Evolutionary conservation across 176 grass and related monocot genomes (phyloP).

Genomic region (Puccinellia tenuiflora): DNA sequence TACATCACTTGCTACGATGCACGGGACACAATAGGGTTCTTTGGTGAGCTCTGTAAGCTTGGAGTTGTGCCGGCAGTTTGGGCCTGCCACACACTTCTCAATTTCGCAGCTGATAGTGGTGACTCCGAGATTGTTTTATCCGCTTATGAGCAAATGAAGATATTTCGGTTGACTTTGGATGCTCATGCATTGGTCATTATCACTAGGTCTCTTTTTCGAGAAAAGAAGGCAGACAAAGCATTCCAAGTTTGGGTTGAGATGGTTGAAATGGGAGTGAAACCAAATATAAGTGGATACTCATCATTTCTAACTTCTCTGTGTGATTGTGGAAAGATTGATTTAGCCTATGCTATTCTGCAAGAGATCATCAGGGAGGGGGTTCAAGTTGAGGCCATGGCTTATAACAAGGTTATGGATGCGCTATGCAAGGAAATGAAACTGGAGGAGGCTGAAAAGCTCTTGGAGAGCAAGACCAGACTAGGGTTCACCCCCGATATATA

Average conservation of each 20-base stretch:
- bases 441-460: slow-evolving; percentile 62
- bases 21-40: slow-evolving; percentile 26
- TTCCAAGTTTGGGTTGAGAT: slow-evolving; percentile 43
- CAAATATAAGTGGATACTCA: slow-evolving; percentile 35
- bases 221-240: slow-evolving; percentile 40
- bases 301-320: slow-evolving; percentile 55
- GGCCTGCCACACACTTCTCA: slow-evolving; percentile 55
- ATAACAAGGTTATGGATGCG: slow-evolving; percentile 68
- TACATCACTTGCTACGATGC: slow-evolving; percentile 18
- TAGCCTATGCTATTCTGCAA: slow-evolving; percentile 44
- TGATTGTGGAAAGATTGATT: slow-evolving; percentile 35
- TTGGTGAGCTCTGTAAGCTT: slow-evolving; percentile 38
- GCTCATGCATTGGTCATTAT: slow-evolving; percentile 35
- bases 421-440: slow-evolving; percentile 70
- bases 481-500: slow-evolving; percentile 34
- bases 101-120: slow-evolving; percentile 28
- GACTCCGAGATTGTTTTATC: slow-evolving; percentile 23
- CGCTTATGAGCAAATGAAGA: slow-evolving; percentile 48
- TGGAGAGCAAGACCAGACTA: slow-evolving; percentile 44
- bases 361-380: slow-evolving; percentile 29
- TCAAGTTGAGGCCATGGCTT: slow-evolving; percentile 35
- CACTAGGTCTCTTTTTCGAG: slow-evolving; percentile 48
- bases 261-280: slow-evolving; percentile 47
- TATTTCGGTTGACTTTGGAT: slow-evolving; percentile 28
- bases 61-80: slow-evolving; percentile 40